These are phyloP conservation scores for Arthrobotrys sphaeroides DNA, from an alignment of 2,329 filamentous ascomycete genomes.

Conservation along the genomic window DNA sequence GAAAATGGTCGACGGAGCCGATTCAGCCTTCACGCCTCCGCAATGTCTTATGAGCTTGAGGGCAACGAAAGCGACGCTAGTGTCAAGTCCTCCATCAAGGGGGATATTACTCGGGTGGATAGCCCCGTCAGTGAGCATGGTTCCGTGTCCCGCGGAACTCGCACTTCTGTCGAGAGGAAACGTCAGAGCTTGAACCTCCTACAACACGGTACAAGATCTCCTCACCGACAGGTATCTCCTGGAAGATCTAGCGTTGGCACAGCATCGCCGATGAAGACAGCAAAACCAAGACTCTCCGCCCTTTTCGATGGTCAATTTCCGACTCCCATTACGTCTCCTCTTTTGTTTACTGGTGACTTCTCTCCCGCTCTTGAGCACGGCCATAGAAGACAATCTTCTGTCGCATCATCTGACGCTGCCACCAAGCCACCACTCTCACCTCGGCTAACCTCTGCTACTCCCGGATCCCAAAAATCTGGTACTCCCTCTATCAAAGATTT, in stretches of 20 bases:
- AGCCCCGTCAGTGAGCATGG: slow-evolving; percentile 90
- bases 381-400: slow-evolving; percentile 90
- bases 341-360: slow-evolving; percentile 83
- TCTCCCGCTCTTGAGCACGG: slow-evolving; percentile 75
- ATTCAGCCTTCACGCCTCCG: slow-evolving; percentile 55
- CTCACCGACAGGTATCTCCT: slow-evolving; percentile 85
- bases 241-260: slow-evolving; percentile 71
- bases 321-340: slow-evolving; percentile 89
- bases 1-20: slow-evolving; percentile 49
- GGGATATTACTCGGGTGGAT: slow-evolving; percentile 71
- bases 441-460: slow-evolving; percentile 76
- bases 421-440: slow-evolving; percentile 79
- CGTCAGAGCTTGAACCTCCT: slow-evolving; percentile 70
- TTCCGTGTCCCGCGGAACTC: slow-evolving; percentile 54
- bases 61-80: slow-evolving; percentile 89
- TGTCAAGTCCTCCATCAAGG: slow-evolving; percentile 72
- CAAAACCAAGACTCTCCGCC: slow-evolving; percentile 76
- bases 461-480: slow-evolving; percentile 84
- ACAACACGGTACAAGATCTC: slow-evolving; percentile 74
- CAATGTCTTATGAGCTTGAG: slow-evolving; percentile 77
- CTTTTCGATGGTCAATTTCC: slow-evolving; percentile 71
- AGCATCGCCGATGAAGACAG: slow-evolving; percentile 85
- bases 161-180: slow-evolving; percentile 69
- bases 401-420: slow-evolving; percentile 76
- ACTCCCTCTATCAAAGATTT: slow-evolving; percentile 98